phyloP scores from a whole-genome alignment of 768 basidiomycete genomes.

The Suillus alpinus region DNA sequence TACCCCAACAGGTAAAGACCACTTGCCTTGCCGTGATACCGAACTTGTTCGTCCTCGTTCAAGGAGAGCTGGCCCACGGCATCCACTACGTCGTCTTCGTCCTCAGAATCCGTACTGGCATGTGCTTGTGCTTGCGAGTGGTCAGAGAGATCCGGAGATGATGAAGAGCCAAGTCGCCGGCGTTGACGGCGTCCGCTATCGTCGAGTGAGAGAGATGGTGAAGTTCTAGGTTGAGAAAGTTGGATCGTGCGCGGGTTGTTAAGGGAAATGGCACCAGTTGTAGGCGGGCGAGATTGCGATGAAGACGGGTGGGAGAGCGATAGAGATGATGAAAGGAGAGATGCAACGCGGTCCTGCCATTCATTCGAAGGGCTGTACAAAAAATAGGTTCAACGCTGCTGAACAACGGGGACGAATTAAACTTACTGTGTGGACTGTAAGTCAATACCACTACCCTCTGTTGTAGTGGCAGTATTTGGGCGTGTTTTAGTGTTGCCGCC shows the following conservation, averaged over 20 bases:
- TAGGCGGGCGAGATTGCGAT: neutral
- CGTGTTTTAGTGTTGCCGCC: slow-evolving; percentile 34
- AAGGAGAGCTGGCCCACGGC: slow-evolving; percentile 84
- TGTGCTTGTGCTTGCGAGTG: slow-evolving; percentile 8
- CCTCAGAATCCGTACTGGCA: slow-evolving; percentile 32
- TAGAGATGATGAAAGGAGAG: slow-evolving; percentile 21
- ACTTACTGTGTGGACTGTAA: slow-evolving; percentile 65
- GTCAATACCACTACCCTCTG: slow-evolving; percentile 29
- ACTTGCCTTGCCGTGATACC: slow-evolving; percentile 85
- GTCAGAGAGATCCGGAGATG: slow-evolving; percentile 15
- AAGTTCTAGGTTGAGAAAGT: slow-evolving; percentile 8
- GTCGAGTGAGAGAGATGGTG: slow-evolving; percentile 15
- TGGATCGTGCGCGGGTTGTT: slow-evolving; percentile 13
- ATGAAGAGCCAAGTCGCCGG: slow-evolving; percentile 43
- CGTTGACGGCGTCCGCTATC: slow-evolving; percentile 46
- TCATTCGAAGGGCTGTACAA: slow-evolving; percentile 67
- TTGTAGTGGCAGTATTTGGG: slow-evolving; percentile 19
- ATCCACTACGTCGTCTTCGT: slow-evolving; percentile 51
- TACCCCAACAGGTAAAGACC: slow-evolving; percentile 72
- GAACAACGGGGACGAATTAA: neutral
- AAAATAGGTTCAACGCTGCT: slow-evolving; percentile 10
- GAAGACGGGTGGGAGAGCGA: slow-evolving; percentile 7
- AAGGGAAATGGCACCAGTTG: slow-evolving; percentile 5
- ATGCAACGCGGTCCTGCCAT: slow-evolving; percentile 71
- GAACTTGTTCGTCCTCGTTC: slow-evolving; percentile 83